Base-by-base conservation (phyloP, 305 asterid genomes). In the Caryopteris hybrid region DNA sequence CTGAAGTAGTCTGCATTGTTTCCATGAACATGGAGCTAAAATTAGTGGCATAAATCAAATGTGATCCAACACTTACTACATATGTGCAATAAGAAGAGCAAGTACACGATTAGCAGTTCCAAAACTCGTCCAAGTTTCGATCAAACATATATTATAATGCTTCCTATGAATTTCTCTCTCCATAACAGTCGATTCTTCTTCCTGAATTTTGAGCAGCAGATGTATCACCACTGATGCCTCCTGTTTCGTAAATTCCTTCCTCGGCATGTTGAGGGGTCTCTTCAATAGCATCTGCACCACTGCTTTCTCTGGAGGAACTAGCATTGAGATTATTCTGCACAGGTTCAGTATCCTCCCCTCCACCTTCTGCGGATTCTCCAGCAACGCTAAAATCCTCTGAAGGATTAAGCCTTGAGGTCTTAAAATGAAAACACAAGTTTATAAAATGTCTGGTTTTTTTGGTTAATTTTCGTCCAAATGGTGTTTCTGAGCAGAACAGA, bases 401-500 rank as follows among this genome's bases (percentile, higher is more conserved):
- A 1, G 51, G 38, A n/a, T 16, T 22, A 43, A 21, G 41, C 25
- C 64, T 68, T 21, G 76, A 63, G 21, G 36, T 9, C 61, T 21
- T 74, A n/a, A 57, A 63, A 18, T 5, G 17, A 22, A 70, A 58
- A 58, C 41, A 54, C 5, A 0, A 11, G 39, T 68, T 59, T 61
- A 77, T 25, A 38, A 59, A 68, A 0, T 33, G 47, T 6, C 34
- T 33, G 0, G 23, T 57, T 16, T 38, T 60, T 3, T 25, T 2
- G 0, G 51, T 50, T 5, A 82, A 0, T 41, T 29, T 77, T 60
- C 36, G 64, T 2, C 87, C 90, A 4, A 79, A 6, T 53, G 76
- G 33, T 6, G 85, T 78, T 61, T 80, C 78, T 0, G 92, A 88
- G 80, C 74, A 84, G 50, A 88, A 70, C 0, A 88, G 52, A 27